phyloP scores from a whole-genome alignment of 345 rosid genomes.

The Ceriops tagal region DNA sequence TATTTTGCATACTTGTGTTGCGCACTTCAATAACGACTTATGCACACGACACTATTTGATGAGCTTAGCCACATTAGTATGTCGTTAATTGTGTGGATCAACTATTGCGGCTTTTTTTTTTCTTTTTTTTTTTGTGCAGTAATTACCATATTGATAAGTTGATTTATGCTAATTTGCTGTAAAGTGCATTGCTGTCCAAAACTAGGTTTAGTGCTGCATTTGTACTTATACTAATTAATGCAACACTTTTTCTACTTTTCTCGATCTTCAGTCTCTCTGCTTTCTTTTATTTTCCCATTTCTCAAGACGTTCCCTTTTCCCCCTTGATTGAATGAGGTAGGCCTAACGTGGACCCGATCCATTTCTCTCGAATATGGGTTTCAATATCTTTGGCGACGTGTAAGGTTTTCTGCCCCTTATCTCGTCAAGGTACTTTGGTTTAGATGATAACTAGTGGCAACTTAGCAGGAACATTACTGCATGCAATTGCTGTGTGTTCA shows the following conservation, averaged over 20 bases:
- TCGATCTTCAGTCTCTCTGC: background rate
- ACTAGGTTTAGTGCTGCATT: slow-evolving; percentile 34
- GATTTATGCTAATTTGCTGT: slow-evolving; percentile 23
- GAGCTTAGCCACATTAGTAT: too few relatives aligned
- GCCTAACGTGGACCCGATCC: slow-evolving; percentile 45
- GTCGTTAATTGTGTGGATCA: background rate
- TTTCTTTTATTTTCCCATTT: background rate
- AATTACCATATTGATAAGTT: slow-evolving; percentile 15
- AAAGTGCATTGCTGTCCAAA: slow-evolving; percentile 34
- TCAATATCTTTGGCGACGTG: slow-evolving; percentile 19
- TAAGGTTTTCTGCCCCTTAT: slow-evolving; percentile 31
- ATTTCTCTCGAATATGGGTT: slow-evolving; percentile 43
- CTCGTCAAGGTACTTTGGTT: slow-evolving; percentile 13
- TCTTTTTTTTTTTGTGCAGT: too few relatives aligned
- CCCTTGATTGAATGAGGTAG: slow-evolving; percentile 24
- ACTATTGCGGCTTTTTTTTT: background rate
- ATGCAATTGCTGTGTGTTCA: slow-evolving; percentile 5
- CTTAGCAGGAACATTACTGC: slow-evolving; percentile 1
- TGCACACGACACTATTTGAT: too few relatives aligned
- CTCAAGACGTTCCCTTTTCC: background rate
- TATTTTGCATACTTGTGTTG: too few relatives aligned
- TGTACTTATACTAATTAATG: slow-evolving; percentile 32
- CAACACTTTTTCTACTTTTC: slow-evolving; percentile 9
- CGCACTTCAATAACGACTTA: too few relatives aligned
- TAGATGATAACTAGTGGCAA: slow-evolving; percentile 4